A percentile compares a stretch with the other conserved stretches of the same genome.
Conservation (phyloP, 2,329 filamentous ascomycete genomes). For the Xylaria hypoxylon region DNA sequence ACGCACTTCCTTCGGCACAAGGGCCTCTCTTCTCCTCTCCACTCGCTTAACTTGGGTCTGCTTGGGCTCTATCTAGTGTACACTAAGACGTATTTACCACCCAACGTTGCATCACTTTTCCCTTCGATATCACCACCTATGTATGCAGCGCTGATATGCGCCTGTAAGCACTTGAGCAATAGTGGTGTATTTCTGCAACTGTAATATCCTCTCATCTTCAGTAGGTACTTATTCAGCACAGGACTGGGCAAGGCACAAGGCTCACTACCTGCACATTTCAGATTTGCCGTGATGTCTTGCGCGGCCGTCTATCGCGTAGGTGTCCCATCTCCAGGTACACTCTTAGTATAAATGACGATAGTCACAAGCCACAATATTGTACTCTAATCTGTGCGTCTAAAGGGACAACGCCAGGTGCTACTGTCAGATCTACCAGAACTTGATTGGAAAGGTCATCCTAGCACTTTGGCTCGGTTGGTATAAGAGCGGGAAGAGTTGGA, state of each 20-base stretch:
- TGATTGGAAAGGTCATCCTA: slow-evolving; percentile 2
- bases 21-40: slow-evolving; percentile 5
- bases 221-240: not conserved
- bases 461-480: not conserved
- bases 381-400: not conserved
- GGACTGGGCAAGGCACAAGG: slow-evolving; percentile 5
- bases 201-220: slow-evolving; percentile 10
- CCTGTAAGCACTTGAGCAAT: slow-evolving; percentile 30
- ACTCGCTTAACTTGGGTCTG: slow-evolving; percentile 2
- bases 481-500: not conserved
- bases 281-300: slow-evolving; percentile 15
- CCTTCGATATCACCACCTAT: slow-evolving; percentile 9
- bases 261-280: not conserved
- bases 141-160: slow-evolving; percentile 21
- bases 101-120: slow-evolving; percentile 20
- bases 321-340: slow-evolving; percentile 14
- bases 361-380: slow-evolving; percentile 1
- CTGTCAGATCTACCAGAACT: not conserved
- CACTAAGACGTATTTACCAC: slow-evolving; percentile 12
- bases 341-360: not conserved
- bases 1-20: slow-evolving; percentile 10
- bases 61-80: not conserved
- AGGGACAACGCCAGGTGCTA: not conserved
- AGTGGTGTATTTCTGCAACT: slow-evolving; percentile 19
- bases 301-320: slow-evolving; percentile 13